Base-by-base conservation (phyloP, 1,284 basidiomycete genomes). In the Hemileia vastatrix region DNA sequence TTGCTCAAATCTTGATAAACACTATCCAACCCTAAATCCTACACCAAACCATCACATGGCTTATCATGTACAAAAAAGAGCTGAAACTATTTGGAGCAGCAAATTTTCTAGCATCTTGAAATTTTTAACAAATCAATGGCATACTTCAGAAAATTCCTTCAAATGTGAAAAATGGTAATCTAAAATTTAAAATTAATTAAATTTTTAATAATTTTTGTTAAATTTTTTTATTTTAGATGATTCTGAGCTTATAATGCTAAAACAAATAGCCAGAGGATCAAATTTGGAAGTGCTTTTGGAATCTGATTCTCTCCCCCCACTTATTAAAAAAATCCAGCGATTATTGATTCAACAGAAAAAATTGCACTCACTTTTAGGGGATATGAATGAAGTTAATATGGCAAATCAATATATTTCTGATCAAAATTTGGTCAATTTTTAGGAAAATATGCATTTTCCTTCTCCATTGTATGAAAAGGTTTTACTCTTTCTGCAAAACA, bases 31-130 rank as follows among this genome's bases (percentile, higher is more conserved):
- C 21, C 18, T 58, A 4, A 51, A 43, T 15, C 57, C 57, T 23
- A 58, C 57, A 19, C 57, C 57, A 8, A 58, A 58, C 43, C 57
- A 58, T 32, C 57, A 58, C 48, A 51, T 58, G 47, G 57, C 57
- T 27, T 58, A 21, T 51, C 57, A 58, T 11, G 23, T 58, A 3
- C 48, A 47, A 51, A 32, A 50, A 15, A 31, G 51, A 51, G 4
- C 51, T 21, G 18, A 18, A 43, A 31, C n/a, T 9, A 32, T 48
- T 32, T 43, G 47, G 57, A 24, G 47, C 57, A 27, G 32, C 32
- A 2, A 51, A 49, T 32, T 51, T 21, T 23, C 48, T 58, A 21
- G 57, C 57, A 4, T 24, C 57, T 23, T 50, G 57, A 48, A 47
- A 58, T 31, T 58, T 58, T 51, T 31, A 58, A 24, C 48, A 58